These are phyloP conservation scores for Scorias spongiosa DNA, from an alignment of 2,329 filamentous ascomycete genomes.

Conservation along the genomic window DNA sequence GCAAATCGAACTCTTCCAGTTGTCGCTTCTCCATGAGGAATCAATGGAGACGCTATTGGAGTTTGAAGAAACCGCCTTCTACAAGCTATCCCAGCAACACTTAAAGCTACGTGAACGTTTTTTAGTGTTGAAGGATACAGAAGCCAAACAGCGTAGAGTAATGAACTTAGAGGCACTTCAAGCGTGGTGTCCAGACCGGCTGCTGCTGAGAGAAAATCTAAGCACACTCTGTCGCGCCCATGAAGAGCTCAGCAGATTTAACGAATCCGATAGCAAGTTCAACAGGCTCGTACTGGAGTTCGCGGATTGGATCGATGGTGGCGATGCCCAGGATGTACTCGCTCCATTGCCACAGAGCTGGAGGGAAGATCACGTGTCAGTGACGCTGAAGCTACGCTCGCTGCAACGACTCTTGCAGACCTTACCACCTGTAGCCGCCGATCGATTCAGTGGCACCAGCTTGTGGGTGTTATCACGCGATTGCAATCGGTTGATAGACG, in stretches of 20 bases:
- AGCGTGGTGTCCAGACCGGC: conserved; percentile 31
- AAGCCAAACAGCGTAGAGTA: conserved; percentile 24
- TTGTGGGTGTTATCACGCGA: conserved; percentile 34
- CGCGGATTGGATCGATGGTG: conserved; percentile 39
- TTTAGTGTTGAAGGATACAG: conserved; percentile 20
- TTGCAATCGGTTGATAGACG: conserved; percentile 35
- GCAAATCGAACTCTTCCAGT: conserved; percentile 50
- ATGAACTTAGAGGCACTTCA: conserved; percentile 39
- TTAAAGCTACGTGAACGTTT: conserved; percentile 15
- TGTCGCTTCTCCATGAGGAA: conserved; percentile 48
- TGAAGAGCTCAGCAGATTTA: conserved; percentile 42
- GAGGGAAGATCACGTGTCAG: conserved; percentile 41
- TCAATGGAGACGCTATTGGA: conserved; percentile 28
- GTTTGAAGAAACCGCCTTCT: conserved; percentile 44
- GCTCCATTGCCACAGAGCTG: conserved; percentile 41
- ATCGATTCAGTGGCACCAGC: conserved; percentile 21
- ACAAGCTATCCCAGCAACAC: conserved; percentile 14
- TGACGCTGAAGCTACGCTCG: conserved; percentile 40
- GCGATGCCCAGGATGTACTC: conserved; percentile 30
- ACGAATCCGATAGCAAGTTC: conserved; percentile 42
- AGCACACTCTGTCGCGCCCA: conserved; percentile 43
- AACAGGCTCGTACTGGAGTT: conserved; percentile 40
- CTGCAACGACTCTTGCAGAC: conserved; percentile 36
- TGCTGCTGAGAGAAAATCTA: conserved; percentile 39
- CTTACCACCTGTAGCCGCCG: conserved; percentile 23